phyloP scores from a whole-genome alignment of 2,329 filamentous ascomycete species.

The Colletotrichum plurivorum region DNA sequence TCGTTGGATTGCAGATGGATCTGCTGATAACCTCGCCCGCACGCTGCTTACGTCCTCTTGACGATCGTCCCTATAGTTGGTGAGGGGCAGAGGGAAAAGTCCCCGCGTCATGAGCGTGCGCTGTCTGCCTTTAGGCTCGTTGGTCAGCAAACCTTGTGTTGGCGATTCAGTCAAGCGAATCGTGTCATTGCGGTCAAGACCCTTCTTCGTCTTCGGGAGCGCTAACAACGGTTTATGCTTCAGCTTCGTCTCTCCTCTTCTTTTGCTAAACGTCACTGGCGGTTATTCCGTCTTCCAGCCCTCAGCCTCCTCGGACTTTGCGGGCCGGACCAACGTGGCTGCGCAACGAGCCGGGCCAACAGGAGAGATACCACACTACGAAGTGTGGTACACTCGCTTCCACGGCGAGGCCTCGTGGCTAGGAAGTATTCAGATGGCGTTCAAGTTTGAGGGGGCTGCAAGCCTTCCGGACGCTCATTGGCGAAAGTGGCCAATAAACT shows the following conservation, averaged over 20 bases:
- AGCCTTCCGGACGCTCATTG: constrained; percentile 2
- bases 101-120: neutral
- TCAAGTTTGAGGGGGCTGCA: constrained; percentile 8
- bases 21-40: too few species aligned
- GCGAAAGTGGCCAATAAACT: constrained; percentile 2
- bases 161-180: constrained; percentile 18
- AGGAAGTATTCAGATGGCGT: constrained; percentile 29
- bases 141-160: constrained; percentile 17
- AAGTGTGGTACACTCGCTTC: neutral
- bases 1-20: neutral
- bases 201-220: neutral
- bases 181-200: neutral
- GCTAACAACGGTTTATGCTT: constrained; percentile 6
- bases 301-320: neutral
- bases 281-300: constrained; percentile 10
- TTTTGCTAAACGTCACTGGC: neutral
- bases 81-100: neutral
- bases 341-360: constrained; percentile 1
- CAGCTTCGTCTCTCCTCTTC: neutral
- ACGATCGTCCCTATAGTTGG: too few species aligned
- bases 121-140: neutral
- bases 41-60: too few species aligned
- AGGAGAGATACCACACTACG: neutral
- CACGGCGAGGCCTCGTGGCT: constrained; percentile 9
- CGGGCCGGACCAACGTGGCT: neutral